Conservation (phyloP, 352 stramenopile genomes). For the Globisporangium cylindrosporum region DNA sequence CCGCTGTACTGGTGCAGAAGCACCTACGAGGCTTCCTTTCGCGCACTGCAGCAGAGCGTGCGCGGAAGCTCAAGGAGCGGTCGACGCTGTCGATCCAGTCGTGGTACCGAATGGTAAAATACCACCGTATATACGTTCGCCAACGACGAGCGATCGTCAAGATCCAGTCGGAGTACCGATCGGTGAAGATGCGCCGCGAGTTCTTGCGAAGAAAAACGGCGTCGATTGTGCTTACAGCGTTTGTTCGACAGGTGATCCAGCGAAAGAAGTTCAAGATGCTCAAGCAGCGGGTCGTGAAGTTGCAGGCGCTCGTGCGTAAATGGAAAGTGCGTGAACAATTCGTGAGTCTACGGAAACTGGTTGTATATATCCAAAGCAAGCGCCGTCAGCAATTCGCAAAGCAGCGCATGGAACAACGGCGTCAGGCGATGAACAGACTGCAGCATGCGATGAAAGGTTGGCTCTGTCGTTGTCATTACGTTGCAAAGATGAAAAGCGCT, state of each 20-base stretch:
- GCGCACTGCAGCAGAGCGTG: conserved; percentile 58
- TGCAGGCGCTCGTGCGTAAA: conserved; percentile 58
- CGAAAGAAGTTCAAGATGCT: conserved; percentile 55
- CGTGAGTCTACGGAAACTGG: conserved; percentile 18
- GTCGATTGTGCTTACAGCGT: conserved; percentile 61
- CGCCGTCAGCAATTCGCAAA: conserved; percentile 33
- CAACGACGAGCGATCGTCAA: conserved; percentile 28
- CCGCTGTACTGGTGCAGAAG: conserved; percentile 39
- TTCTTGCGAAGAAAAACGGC: conserved; percentile 51
- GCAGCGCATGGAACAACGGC: conserved; percentile 20
- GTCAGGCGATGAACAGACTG: conserved; percentile 31
- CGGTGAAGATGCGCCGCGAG: conserved; percentile 30
- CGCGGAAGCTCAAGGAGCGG: conserved; percentile 44
- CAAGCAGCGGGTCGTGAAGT: conserved; percentile 63
- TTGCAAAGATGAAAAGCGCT: conserved; percentile 30
- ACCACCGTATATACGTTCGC: conserved; percentile 28
- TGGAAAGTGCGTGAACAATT: conserved; percentile 38
- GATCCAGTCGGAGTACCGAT: conserved; percentile 52
- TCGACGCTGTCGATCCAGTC: conserved; percentile 42
- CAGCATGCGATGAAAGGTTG: conserved; percentile 58
- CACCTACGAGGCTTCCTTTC: conserved; percentile 52
- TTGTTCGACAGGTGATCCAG: conserved; percentile 68
- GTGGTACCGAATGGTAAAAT: conserved; percentile 53
- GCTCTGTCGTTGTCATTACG: conserved; percentile 38
- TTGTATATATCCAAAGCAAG: conserved; percentile 48